Evolutionary conservation across 192 early-diverging fungal genomes (phyloP).

Genomic region (Backusella psychrophila): DNA sequence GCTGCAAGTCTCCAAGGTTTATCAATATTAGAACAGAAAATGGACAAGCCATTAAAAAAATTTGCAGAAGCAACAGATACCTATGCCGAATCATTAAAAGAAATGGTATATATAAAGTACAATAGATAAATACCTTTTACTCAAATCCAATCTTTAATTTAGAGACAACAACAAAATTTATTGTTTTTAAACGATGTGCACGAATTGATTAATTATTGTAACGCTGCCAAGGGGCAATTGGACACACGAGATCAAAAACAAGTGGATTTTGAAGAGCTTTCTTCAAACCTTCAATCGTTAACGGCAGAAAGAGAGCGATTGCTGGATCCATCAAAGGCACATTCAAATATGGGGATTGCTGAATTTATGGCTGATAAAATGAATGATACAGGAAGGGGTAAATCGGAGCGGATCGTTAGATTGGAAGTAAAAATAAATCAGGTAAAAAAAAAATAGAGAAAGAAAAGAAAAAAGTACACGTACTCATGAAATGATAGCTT

Average conservation of each 20-base stretch:
- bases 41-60: slow-evolving; percentile 67
- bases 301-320: slow-evolving; percentile 70
- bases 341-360: slow-evolving; percentile 46
- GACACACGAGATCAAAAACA: slow-evolving; percentile 90
- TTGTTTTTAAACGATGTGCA: slow-evolving; percentile 72
- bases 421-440: slow-evolving; percentile 70
- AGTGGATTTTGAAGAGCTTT: slow-evolving; percentile 88
- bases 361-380: slow-evolving; percentile 85
- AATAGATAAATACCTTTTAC: background rate
- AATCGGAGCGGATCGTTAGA: slow-evolving; percentile 74
- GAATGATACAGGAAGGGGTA: slow-evolving; percentile 81
- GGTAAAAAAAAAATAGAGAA: slow-evolving; percentile 62
- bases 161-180: slow-evolving; percentile 57
- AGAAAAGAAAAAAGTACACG: slow-evolving; percentile 28
- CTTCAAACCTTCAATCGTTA: slow-evolving; percentile 67
- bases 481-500: slow-evolving; percentile 52
- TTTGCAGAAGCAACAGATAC: slow-evolving; percentile 71
- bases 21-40: slow-evolving; percentile 81
- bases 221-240: slow-evolving; percentile 73
- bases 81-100: slow-evolving; percentile 57
- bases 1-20: slow-evolving; percentile 69
- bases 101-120: slow-evolving; percentile 54
- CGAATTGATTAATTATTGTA: slow-evolving; percentile 80
- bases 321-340: slow-evolving; percentile 21
- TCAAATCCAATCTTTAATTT: slow-evolving; percentile 17